Conservation (phyloP, 768 basidiomycete species). For the Xanthoconium purpureum region DNA sequence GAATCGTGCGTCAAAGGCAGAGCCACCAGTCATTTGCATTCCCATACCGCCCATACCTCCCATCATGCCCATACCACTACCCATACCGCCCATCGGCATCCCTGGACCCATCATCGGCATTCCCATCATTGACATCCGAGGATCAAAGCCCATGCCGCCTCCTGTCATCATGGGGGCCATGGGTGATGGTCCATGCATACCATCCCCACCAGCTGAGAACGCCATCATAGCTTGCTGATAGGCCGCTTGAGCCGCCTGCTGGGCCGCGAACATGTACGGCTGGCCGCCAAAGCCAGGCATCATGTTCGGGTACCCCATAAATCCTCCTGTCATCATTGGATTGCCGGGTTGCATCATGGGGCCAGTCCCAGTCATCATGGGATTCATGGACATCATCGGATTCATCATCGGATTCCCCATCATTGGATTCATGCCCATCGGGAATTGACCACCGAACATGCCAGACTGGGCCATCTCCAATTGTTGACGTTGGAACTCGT, state of each 20-base stretch:
- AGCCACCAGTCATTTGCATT: slow-evolving; percentile 64
- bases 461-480: slow-evolving; percentile 86
- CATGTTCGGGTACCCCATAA: slow-evolving; percentile 40
- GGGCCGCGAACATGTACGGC: slow-evolving; percentile 83
- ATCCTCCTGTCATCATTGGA: slow-evolving; percentile 54
- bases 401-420: slow-evolving; percentile 64
- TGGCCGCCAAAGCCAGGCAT: slow-evolving; percentile 51
- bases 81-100: slow-evolving; percentile 40
- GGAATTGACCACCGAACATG: slow-evolving; percentile 55
- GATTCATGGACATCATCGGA: slow-evolving; percentile 49
- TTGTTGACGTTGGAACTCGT: slow-evolving; percentile 86
- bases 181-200: slow-evolving; percentile 35
- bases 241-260: slow-evolving; percentile 76
- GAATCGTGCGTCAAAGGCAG: slow-evolving; percentile 57
- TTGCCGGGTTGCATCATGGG: slow-evolving; percentile 49
- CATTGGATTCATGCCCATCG: slow-evolving; percentile 61
- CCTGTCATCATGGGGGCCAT: slow-evolving; percentile 61
- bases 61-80: slow-evolving; percentile 43
- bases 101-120: slow-evolving; percentile 63
- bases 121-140: slow-evolving; percentile 80
- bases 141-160: slow-evolving; percentile 56
- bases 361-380: slow-evolving; percentile 54
- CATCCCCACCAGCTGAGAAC: slow-evolving; percentile 70
- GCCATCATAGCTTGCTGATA: slow-evolving; percentile 90
- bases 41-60: slow-evolving; percentile 42